phyloP scores from a whole-genome alignment of 2,329 filamentous ascomycete species.

The Hymenoscyphus albidus region DNA sequence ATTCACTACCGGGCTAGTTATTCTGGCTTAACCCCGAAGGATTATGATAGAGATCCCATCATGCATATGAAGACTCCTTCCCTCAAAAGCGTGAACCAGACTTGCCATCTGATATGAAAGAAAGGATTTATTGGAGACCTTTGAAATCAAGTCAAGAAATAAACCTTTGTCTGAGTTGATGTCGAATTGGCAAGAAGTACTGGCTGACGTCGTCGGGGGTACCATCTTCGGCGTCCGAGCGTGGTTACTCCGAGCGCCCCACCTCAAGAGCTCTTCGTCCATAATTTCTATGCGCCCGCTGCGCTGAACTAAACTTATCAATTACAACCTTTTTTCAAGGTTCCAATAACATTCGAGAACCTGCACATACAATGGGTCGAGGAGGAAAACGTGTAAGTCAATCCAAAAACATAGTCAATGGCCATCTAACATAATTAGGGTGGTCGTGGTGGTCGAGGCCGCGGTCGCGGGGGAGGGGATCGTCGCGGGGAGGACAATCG shows the following conservation, averaged over 20 bases:
- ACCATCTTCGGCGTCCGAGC: not conserved
- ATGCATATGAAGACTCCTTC: too few relatives aligned
- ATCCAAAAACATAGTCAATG: not conserved
- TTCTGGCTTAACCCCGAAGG: not conserved
- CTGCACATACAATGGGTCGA: constrained; percentile 27
- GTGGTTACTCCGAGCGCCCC: not conserved
- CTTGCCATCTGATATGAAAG: too few relatives aligned
- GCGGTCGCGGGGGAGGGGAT: constrained; percentile 21
- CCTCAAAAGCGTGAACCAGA: too few relatives aligned
- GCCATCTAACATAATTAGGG: constrained; percentile 12
- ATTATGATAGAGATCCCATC: not conserved
- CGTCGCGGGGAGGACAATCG: constrained; percentile 33
- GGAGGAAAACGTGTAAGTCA: constrained; percentile 32
- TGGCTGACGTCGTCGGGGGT: not conserved
- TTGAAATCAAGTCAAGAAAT: too few relatives aligned
- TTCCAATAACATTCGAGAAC: not conserved
- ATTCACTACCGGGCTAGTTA: not conserved
- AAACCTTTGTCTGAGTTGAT: too few relatives aligned
- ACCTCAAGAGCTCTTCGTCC: not conserved
- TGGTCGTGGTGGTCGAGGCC: constrained; percentile 21
- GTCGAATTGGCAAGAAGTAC: not conserved
- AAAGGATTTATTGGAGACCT: too few relatives aligned
- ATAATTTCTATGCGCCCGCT: not conserved
- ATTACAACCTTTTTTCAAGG: constrained; percentile 1
- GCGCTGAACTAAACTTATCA: not conserved